Conservation (phyloP, 352 stramenopile genomes). For the Phytopythium aichiense region DNA sequence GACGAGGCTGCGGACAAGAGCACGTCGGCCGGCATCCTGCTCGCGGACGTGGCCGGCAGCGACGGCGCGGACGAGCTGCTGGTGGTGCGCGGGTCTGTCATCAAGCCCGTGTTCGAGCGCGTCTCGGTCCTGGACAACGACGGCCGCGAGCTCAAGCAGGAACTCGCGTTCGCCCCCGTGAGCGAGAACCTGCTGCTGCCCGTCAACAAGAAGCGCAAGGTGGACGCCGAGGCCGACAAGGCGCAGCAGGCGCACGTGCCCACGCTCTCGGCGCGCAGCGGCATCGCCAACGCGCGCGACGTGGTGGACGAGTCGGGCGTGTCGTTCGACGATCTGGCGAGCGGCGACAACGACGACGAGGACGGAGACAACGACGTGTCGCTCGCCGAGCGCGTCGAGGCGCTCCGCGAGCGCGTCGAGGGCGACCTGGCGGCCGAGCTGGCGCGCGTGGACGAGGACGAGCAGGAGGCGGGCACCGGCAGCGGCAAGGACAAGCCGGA, state of each 20-base stretch:
- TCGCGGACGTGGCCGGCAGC: constrained; percentile 27
- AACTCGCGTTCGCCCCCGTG: constrained; percentile 52
- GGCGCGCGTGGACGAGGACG: constrained; percentile 40
- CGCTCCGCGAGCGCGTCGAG: constrained; percentile 72
- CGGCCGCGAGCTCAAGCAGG: constrained; percentile 44
- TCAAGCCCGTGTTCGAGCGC: constrained; percentile 80
- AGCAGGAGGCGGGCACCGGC: constrained; percentile 16
- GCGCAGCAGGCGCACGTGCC: constrained; percentile 65
- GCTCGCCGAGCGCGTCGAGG: constrained; percentile 72
- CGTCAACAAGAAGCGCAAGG: constrained; percentile 64
- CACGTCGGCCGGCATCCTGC: constrained; percentile 40
- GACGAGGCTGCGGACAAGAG: constrained; percentile 12
- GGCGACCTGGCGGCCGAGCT: constrained; percentile 62
- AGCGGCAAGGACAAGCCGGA: constrained; percentile 56
- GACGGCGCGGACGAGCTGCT: constrained; percentile 36
- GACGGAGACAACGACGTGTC: constrained; percentile 61
- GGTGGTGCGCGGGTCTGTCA: constrained; percentile 59
- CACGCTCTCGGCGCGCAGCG: constrained; percentile 65
- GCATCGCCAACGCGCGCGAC: constrained; percentile 44
- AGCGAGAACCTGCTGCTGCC: constrained; percentile 63
- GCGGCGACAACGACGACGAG: constrained; percentile 24
- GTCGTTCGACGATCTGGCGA: constrained; percentile 53
- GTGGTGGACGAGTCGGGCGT: constrained; percentile 55
- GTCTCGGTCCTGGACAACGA: constrained; percentile 58
- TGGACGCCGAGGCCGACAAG: constrained; percentile 29